Evolutionary conservation across 2,329 filamentous ascomycete species (phyloP), one percentile per base, ranked within the genome.

Genomic region (Colletotrichum camelliae): DNA sequence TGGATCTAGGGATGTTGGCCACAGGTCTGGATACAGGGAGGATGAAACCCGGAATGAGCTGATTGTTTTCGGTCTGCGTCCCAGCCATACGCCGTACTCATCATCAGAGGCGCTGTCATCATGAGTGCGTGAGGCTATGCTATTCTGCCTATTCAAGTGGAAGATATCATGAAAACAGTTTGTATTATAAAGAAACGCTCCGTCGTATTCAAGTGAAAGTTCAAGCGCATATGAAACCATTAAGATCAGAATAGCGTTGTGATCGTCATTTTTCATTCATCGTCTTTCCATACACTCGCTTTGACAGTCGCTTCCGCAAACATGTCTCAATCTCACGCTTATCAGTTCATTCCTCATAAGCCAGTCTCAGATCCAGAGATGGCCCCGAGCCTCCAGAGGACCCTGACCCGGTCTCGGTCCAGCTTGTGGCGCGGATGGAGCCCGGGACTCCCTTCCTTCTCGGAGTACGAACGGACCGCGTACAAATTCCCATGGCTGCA

Each of bases 371-470:
- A 35, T 48, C 62, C 66, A 10, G 72, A 70, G 24, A 31, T 39
- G 7, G 29, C 39, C 18, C 43, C 74, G 27, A 65, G 55, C 33
- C 52, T 77, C 57, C 64, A 64, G n/a, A 65, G 67, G 12, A 55
- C 60, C 18, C 70, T 77, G 10, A 71, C 67, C 3, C 35, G 72
- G 21, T 83, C 82, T 4, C 77, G 72, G 52, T 82, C 81, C 2
- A 82, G 81, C 3, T 55, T 82, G 6, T 82, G 82, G 82, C 72
- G 82, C 13, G 75, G 79, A 9, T 83, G 81, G 81, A 82, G 78
- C 29, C 79, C 81, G 1, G 70, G 79, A 7, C 77, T 78, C 1
- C 66, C 76, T 55, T 74, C 76, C 13, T 67, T 80, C n/a, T 74
- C 68, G 9, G 79, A 78, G 61, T 83, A 83, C 21, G 82, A 83